Evolutionary conservation across 1,284 basidiomycete genomes (phyloP).

Genomic region (Malassezia vespertilionis): DNA sequence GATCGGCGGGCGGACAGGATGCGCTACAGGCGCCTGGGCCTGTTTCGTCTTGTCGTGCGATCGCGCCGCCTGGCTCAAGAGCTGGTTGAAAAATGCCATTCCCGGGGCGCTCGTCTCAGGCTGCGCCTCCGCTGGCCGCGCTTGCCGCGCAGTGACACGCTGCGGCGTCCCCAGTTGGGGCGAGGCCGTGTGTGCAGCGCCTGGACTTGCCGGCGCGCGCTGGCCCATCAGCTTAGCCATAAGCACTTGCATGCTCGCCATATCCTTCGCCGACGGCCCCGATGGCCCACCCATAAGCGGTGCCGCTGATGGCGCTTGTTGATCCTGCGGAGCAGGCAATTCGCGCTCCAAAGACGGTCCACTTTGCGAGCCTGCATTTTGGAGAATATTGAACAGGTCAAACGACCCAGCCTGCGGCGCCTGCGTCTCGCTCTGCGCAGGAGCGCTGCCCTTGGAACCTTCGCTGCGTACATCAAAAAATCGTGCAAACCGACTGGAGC

Average conservation of each 20-base stretch:
- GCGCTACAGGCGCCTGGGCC: neutral
- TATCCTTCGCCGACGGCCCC: slow-evolving; percentile 31
- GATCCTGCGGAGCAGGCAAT: no score
- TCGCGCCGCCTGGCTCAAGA: neutral
- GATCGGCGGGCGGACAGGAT: neutral
- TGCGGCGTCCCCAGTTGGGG: neutral
- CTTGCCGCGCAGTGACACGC: neutral
- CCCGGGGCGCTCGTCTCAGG: neutral
- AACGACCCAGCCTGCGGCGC: slow-evolving; percentile 7
- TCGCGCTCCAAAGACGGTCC: no score
- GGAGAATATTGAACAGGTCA: slow-evolving; percentile 9
- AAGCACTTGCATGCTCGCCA: slow-evolving; percentile 45
- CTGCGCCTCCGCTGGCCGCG: neutral
- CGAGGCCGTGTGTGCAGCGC: neutral
- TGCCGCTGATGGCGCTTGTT: neutral
- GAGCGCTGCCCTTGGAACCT: slow-evolving; percentile 24
- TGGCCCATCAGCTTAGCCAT: slow-evolving; percentile 39
- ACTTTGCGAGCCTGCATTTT: slow-evolving; percentile 13
- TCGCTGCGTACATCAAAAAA: slow-evolving; percentile 40
- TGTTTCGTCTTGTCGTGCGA: neutral
- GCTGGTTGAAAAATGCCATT: neutral
- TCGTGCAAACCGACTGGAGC: slow-evolving; percentile 43
- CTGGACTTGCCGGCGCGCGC: neutral
- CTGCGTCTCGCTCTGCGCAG: no score
- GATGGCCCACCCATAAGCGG: neutral